Percentiles rank a stretch among this genome's conserved stretches.
Evolutionary conservation across 2,329 filamentous ascomycete genomes (phyloP).

Genomic region (Aspergillus quadrilineatus): DNA sequence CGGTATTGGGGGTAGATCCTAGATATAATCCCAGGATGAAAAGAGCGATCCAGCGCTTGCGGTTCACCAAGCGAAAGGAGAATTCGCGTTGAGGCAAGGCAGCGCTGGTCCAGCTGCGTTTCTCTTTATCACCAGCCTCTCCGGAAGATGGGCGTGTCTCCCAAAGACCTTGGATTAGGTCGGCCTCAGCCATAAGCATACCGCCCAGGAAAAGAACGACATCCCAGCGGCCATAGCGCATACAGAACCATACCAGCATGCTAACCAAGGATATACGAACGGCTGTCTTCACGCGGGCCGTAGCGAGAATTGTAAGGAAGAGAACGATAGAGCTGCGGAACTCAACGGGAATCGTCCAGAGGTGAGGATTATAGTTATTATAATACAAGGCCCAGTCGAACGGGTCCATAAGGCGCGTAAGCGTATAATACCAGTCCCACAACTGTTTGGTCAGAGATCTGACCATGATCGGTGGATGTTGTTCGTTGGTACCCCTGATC

Average conservation of each 20-base stretch:
- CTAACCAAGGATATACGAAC: conserved; percentile 37
- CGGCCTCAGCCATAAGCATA: conserved; percentile 45
- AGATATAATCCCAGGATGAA: conserved; percentile 44
- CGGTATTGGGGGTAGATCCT: conserved; percentile 43
- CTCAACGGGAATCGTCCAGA: conserved; percentile 50
- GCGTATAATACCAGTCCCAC: conserved; percentile 37
- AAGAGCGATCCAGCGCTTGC: conserved; percentile 37
- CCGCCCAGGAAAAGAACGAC: conserved; percentile 44
- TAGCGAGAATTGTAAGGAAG: conserved; percentile 42
- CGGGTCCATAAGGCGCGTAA: conserved; percentile 37
- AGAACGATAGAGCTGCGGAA: conserved; percentile 47
- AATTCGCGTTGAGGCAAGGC: background rate
- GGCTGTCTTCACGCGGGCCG: conserved; percentile 35
- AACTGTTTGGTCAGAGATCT: conserved; percentile 34
- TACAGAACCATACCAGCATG: conserved; percentile 39
- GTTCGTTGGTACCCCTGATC: conserved; percentile 43
- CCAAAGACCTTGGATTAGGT: conserved; percentile 42
- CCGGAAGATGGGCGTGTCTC: conserved; percentile 22
- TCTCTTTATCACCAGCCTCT: conserved; percentile 26
- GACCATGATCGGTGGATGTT: conserved; percentile 41
- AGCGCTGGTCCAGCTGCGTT: conserved; percentile 14
- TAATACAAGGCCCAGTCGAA: conserved; percentile 42
- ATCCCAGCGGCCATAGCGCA: conserved; percentile 46
- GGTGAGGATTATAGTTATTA: conserved; percentile 47
- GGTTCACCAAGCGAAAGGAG: conserved; percentile 25